Evolutionary conservation across 78 protist species (phyloP).

Genomic region (Monosiga brevicollis): DNA sequence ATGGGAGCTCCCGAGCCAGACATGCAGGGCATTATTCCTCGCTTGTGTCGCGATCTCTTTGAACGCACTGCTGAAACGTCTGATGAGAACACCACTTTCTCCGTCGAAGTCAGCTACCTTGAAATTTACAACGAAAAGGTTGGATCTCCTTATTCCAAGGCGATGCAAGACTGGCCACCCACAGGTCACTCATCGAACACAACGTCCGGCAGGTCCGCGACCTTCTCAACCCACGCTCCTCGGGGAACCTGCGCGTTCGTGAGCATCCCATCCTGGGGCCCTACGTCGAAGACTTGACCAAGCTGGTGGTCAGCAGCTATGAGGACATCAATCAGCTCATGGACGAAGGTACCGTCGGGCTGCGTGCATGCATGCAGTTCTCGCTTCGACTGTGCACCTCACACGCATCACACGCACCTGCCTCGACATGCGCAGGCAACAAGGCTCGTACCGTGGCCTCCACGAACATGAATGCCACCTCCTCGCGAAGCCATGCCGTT

Average conservation of each 20-base stretch:
- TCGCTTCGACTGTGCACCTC: background rate
- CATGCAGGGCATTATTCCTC: slow-evolving; percentile 31
- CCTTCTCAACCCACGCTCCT: slow-evolving; percentile 17
- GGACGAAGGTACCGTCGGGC: slow-evolving; percentile 32
- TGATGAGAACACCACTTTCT: background rate
- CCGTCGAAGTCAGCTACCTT: slow-evolving; percentile 14
- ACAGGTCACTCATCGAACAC: too few species aligned
- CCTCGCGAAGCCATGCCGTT: slow-evolving; percentile 56
- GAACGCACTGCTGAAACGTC: background rate
- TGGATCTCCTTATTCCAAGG: too few species aligned
- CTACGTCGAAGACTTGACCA: slow-evolving; percentile 9
- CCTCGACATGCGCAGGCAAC: slow-evolving; percentile 49
- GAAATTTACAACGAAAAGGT: slow-evolving; percentile 70
- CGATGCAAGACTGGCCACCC: too few species aligned
- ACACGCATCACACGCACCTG: slow-evolving; percentile 14
- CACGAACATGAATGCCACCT: slow-evolving; percentile 64
- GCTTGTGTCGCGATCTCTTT: slow-evolving; percentile 13
- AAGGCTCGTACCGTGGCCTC: slow-evolving; percentile 42
- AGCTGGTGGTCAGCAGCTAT: background rate
- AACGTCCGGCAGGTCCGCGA: too few species aligned
- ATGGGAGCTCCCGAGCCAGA: background rate
- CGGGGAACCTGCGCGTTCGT: slow-evolving; percentile 3
- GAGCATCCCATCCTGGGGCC: background rate
- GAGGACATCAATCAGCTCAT: slow-evolving; percentile 8
- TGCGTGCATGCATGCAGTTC: too few species aligned